phyloP scores from a whole-genome alignment of 139 green algal species.

The Coelastrella sp. region DNA sequence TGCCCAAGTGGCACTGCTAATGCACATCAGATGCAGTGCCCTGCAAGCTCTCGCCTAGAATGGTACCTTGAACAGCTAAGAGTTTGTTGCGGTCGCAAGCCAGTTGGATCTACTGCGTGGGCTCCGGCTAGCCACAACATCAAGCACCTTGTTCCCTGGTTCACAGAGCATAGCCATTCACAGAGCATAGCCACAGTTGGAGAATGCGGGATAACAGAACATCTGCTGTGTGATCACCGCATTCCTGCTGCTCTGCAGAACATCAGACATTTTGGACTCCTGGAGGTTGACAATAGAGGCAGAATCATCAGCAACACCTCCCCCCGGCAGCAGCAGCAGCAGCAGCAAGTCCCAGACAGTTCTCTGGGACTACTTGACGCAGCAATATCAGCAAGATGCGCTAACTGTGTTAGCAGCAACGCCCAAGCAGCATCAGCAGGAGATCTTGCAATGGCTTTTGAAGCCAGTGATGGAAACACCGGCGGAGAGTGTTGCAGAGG shows the following conservation, averaged over 20 bases:
- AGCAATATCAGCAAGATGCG: slow-evolving; percentile 36
- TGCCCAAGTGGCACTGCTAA: too few species aligned
- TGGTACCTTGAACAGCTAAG: too few species aligned
- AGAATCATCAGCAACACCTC: not conserved
- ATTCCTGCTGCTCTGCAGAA: not conserved
- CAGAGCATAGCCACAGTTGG: too few species aligned
- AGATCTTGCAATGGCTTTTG: slow-evolving; percentile 30
- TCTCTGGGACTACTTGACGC: slow-evolving; percentile 35
- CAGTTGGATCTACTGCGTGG: too few species aligned
- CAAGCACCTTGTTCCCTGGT: too few species aligned
- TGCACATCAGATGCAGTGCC: too few species aligned
- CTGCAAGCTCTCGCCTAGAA: too few species aligned
- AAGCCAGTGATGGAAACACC: not conserved
- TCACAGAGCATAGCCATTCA: too few species aligned
- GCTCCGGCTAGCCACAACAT: too few species aligned
- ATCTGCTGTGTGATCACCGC: not conserved
- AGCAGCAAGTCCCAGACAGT: not conserved
- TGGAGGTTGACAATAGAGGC: slow-evolving; percentile 15
- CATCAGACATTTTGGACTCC: slow-evolving; percentile 30
- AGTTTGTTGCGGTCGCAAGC: too few species aligned
- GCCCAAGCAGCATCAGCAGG: slow-evolving; percentile 10
- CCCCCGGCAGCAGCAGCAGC: slow-evolving; percentile 30
- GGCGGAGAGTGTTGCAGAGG: not conserved
- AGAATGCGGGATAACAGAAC: not conserved
- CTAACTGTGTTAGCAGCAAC: slow-evolving; percentile 34